phyloP scores from a whole-genome alignment of 306 rosid genomes.

The Bauhinia variegata region DNA sequence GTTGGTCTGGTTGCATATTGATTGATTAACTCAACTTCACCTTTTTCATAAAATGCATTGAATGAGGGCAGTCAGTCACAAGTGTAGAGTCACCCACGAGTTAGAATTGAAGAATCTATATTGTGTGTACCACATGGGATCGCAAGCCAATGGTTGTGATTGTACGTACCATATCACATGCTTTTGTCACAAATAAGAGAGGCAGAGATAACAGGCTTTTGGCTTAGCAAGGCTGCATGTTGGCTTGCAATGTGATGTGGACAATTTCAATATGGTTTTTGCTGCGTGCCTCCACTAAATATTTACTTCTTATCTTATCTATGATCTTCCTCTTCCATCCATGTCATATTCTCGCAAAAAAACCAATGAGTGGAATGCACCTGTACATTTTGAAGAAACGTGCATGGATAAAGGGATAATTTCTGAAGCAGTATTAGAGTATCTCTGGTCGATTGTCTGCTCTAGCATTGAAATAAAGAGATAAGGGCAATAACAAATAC shows the following conservation, averaged over 20 bases:
- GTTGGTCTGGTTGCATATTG: neutral
- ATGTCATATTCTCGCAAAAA: constrained; percentile 36
- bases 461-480: neutral
- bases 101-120: no score
- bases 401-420: neutral
- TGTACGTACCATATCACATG: constrained; percentile 44
- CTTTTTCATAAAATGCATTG: neutral
- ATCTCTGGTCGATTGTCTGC: constrained; percentile 4
- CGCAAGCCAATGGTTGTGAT: no score
- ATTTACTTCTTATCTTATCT: constrained; percentile 35
- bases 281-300: constrained; percentile 41
- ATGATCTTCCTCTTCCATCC: constrained; percentile 40
- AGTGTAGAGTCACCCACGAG: no score
- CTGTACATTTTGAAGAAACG: no score
- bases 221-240: constrained; percentile 36
- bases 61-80: neutral
- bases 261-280: neutral
- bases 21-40: no score
- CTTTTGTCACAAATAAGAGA: constrained; percentile 25
- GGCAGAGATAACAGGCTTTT: constrained; percentile 20
- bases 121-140: no score
- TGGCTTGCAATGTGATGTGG: constrained; percentile 20
- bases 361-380: no score
- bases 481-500: neutral
- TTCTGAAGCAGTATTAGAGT: neutral